Evolutionary conservation across 352 stramenopile genomes (phyloP).

Genomic region (Pythium folliculosum): DNA sequence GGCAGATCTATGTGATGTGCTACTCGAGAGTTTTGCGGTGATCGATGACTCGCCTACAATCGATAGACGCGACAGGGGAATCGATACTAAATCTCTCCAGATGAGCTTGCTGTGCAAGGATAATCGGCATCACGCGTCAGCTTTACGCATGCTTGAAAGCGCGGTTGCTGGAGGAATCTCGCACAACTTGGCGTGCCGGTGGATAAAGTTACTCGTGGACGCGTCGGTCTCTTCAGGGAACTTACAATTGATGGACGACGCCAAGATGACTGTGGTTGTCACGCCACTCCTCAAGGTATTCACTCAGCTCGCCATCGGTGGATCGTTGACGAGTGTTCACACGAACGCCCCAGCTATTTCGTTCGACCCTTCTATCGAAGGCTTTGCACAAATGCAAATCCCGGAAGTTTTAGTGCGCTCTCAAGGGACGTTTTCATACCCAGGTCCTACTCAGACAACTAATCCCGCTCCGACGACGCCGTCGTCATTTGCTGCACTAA

Average conservation of each 20-base stretch:
- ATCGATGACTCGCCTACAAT: neutral
- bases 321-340: neutral
- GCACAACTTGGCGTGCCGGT: conserved; percentile 18
- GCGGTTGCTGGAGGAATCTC: conserved; percentile 15
- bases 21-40: conserved; percentile 22
- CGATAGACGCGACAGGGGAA: neutral
- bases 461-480: conserved; percentile 22
- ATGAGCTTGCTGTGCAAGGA: conserved; percentile 15
- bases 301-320: conserved; percentile 8
- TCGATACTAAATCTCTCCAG: neutral
- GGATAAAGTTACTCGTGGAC: conserved; percentile 32
- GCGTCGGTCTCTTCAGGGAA: neutral
- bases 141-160: conserved; percentile 20
- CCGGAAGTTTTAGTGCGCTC: conserved; percentile 50
- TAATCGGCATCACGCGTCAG: conserved; percentile 1
- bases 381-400: conserved; percentile 70
- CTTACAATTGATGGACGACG: neutral
- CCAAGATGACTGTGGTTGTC: neutral
- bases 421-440: conserved; percentile 12
- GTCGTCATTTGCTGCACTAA: conserved; percentile 37
- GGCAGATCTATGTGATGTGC: conserved; percentile 16
- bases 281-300: conserved; percentile 19
- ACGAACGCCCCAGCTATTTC: conserved; percentile 30
- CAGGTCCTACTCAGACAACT: neutral
- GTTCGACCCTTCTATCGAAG: conserved; percentile 57